Percentiles rank a stretch among this genome's conserved stretches.
phyloP scores from a whole-genome alignment of 306 rosid genomes.

The Canavalia ensiformis region DNA sequence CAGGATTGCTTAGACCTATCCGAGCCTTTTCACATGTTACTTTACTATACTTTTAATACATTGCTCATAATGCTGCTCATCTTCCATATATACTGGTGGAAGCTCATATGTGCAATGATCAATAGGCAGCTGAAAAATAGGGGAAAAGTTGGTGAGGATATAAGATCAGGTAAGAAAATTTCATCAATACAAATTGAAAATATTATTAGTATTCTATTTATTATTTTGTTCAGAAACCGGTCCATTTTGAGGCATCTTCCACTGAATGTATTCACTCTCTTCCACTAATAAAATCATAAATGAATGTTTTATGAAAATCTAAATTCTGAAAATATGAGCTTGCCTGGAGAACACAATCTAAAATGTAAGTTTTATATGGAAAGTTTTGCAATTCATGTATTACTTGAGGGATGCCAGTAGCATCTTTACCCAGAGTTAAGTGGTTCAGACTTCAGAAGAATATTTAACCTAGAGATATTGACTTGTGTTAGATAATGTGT shows the following conservation, averaged over 20 bases:
- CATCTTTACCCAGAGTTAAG: neutral
- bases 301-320: neutral
- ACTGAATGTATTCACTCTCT: constrained; percentile 3
- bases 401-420: constrained; percentile 16
- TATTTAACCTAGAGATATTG: neutral
- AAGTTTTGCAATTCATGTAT: constrained; percentile 15
- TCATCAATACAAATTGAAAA: constrained; percentile 16
- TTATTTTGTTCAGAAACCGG: constrained; percentile 34
- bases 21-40: constrained; percentile 49
- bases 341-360: constrained; percentile 4
- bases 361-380: constrained; percentile 18
- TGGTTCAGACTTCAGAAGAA: constrained; percentile 3
- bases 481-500: constrained; percentile 4
- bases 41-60: constrained; percentile 85
- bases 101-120: constrained; percentile 89
- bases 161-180: constrained; percentile 85
- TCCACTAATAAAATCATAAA: neutral
- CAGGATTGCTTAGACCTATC: constrained; percentile 59
- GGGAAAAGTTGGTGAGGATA: constrained; percentile 97
- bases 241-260: constrained; percentile 9
- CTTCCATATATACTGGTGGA: constrained; percentile 99
- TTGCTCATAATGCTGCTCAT: constrained; percentile 83
- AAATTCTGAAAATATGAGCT: constrained; percentile 15
- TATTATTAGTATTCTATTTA: constrained; percentile 33
- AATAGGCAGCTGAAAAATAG: constrained; percentile 83